These are phyloP conservation scores for Ustilago curta DNA, from an alignment of 1,284 basidiomycete species.

Conservation along the genomic window DNA sequence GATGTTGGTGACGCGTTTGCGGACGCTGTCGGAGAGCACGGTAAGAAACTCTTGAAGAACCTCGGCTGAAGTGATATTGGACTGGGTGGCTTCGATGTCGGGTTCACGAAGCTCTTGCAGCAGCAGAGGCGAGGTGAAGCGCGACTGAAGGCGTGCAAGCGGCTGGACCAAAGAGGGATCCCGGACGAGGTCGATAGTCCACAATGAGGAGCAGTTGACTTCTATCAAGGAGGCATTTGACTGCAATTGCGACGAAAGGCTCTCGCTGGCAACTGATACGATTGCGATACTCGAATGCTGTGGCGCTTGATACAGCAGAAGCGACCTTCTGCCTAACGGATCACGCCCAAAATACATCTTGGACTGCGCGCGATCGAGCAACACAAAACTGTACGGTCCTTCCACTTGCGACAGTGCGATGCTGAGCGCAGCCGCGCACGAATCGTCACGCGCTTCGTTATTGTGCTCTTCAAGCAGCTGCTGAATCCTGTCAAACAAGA, in stretches of 20 bases:
- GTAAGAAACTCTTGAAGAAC: conserved; percentile 64
- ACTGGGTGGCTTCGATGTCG: not conserved
- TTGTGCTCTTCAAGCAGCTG: conserved; percentile 1
- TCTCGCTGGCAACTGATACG: conserved; percentile 77
- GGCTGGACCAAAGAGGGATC: conserved; percentile 8
- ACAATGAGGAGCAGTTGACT: conserved; percentile 75
- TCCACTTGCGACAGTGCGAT: conserved; percentile 49
- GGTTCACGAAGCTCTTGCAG: conserved; percentile 29
- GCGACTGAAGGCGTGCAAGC: conserved; percentile 5
- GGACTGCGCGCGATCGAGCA: conserved; percentile 46
- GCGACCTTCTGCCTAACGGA: conserved; percentile 88
- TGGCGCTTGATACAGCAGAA: conserved; percentile 75
- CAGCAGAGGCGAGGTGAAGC: conserved; percentile 20
- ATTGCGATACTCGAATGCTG: conserved; percentile 75
- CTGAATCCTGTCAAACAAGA: conserved; percentile 43
- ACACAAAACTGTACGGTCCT: conserved; percentile 62
- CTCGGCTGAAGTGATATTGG: not conserved
- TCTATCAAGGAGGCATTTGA: conserved; percentile 73
- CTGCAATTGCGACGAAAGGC: conserved; percentile 65
- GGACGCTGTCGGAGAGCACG: conserved; percentile 70
- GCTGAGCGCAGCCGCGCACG: conserved; percentile 4
- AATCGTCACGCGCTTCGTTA: not conserved
- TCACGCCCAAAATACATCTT: conserved; percentile 85
- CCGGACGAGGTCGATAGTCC: conserved; percentile 72
- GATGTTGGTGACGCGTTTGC: conserved; percentile 71